A percentile compares a stretch with the other conserved stretches of the same genome.
Evolutionary conservation across 2,329 filamentous ascomycete genomes (phyloP).

Genomic region (Claviceps paspali): DNA sequence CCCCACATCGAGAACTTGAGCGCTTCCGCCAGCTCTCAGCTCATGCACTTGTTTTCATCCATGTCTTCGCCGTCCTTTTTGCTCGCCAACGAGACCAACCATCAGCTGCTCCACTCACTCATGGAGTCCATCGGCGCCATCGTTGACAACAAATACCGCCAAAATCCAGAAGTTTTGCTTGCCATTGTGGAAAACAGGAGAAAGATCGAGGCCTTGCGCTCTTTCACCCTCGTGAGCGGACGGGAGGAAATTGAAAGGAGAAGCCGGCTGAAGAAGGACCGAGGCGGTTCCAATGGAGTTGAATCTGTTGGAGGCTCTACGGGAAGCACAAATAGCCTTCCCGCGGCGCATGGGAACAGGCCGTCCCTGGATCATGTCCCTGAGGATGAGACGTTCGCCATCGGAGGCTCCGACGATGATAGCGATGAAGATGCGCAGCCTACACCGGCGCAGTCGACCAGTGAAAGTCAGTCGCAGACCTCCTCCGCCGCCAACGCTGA

Average conservation of each 20-base stretch:
- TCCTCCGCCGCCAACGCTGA: constrained; percentile 55
- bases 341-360: constrained; percentile 11
- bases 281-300: constrained; percentile 32
- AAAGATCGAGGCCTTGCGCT: constrained; percentile 68
- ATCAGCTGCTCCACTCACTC: constrained; percentile 62
- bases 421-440: constrained; percentile 36
- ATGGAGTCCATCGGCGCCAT: constrained; percentile 83
- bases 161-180: constrained; percentile 70
- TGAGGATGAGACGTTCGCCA: constrained; percentile 70
- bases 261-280: constrained; percentile 50
- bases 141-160: constrained; percentile 71
- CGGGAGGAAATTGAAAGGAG: constrained; percentile 81
- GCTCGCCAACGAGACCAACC: constrained; percentile 82
- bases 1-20: constrained; percentile 70
- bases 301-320: constrained; percentile 44
- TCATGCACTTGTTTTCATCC: constrained; percentile 76
- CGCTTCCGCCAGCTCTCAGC: constrained; percentile 57
- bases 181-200: constrained; percentile 65
- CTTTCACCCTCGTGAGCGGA: constrained; percentile 82
- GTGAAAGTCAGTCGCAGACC: constrained; percentile 45
- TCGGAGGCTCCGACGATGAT: constrained; percentile 70
- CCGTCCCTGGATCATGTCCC: constrained; percentile 18
- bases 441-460: constrained; percentile 47
- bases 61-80: constrained; percentile 92
- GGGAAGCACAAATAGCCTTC: constrained; percentile 53